Conservation (phyloP, 139 green algal genomes). For the Chlamydomonas schloesseri region DNA sequence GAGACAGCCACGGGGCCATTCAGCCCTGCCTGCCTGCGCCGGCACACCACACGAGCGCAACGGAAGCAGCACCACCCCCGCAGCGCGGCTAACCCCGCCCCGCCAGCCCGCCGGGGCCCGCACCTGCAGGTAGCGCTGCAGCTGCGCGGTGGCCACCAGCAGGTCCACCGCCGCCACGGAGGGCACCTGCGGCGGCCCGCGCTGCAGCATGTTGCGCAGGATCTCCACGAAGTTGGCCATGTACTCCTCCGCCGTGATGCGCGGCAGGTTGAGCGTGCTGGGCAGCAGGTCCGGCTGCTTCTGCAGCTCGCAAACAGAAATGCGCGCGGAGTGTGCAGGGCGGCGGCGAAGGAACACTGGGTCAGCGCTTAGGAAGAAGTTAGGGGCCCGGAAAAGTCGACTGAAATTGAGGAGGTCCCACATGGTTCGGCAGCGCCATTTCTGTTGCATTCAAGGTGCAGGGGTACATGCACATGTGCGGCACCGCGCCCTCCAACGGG, state of each 20-base stretch:
- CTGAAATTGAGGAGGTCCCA: too few relatives aligned
- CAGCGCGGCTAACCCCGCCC: too few relatives aligned
- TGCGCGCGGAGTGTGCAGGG: not conserved
- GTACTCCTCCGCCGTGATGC: conserved; percentile 62
- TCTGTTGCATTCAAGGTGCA: too few relatives aligned
- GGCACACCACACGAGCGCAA: too few relatives aligned
- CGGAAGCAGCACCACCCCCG: too few relatives aligned
- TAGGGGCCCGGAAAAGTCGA: too few relatives aligned
- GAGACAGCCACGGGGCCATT: too few relatives aligned
- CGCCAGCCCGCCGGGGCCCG: too few relatives aligned
- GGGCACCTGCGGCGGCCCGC: conserved; percentile 50
- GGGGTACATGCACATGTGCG: too few relatives aligned
- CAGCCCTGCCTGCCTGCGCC: too few relatives aligned
- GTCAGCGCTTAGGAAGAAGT: not conserved
- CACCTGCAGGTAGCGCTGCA: conserved; percentile 53
- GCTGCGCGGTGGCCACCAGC: conserved; percentile 57
- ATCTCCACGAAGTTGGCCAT: conserved; percentile 58
- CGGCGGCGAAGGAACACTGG: not conserved
- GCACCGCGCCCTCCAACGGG: too few relatives aligned
- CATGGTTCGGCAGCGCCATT: too few relatives aligned
- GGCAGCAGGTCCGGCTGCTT: conserved; percentile 54
- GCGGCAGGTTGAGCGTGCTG: conserved; percentile 52
- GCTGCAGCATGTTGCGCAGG: conserved; percentile 53
- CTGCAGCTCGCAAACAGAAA: not conserved
- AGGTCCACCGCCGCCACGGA: conserved; percentile 56